phyloP scores from a whole-genome alignment of 2,329 filamentous ascomycete species.

The Arthroderma sp. region DNA sequence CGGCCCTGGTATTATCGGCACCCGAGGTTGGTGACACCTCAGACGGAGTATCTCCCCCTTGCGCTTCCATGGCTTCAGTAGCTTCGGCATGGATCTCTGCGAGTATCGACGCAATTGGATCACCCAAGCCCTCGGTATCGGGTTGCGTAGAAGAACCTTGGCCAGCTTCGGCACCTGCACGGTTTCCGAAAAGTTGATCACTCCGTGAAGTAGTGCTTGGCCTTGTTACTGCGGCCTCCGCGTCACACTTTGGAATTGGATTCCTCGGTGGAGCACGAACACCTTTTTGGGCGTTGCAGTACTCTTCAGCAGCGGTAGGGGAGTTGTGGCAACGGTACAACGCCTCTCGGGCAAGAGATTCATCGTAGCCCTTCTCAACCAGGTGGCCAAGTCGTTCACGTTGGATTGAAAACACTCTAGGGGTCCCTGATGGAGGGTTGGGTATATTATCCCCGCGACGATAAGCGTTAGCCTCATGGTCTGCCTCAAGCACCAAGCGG shows the following conservation, averaged over 20 bases:
- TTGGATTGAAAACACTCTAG: conserved; percentile 43
- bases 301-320: conserved; percentile 51
- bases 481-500: conserved; percentile 62
- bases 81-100: conserved; percentile 14
- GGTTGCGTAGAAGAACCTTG: background rate
- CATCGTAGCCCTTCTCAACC: conserved; percentile 41
- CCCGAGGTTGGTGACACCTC: conserved; percentile 30
- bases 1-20: conserved; percentile 20
- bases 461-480: conserved; percentile 57
- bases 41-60: conserved; percentile 25
- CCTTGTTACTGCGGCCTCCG: conserved; percentile 19
- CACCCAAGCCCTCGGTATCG: conserved; percentile 6
- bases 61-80: conserved; percentile 23
- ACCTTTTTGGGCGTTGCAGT: conserved; percentile 54
- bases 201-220: conserved; percentile 15
- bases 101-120: conserved; percentile 14
- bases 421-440: conserved; percentile 33
- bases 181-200: conserved; percentile 11
- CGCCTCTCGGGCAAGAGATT: conserved; percentile 61
- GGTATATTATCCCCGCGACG: conserved; percentile 50
- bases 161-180: background rate
- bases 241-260: conserved; percentile 53
- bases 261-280: conserved; percentile 50
- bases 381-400: conserved; percentile 36
- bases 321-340: conserved; percentile 70